Evolutionary conservation across 2,329 filamentous ascomycete genomes (phyloP).

Genomic region (Amesomyces nigricolor): DNA sequence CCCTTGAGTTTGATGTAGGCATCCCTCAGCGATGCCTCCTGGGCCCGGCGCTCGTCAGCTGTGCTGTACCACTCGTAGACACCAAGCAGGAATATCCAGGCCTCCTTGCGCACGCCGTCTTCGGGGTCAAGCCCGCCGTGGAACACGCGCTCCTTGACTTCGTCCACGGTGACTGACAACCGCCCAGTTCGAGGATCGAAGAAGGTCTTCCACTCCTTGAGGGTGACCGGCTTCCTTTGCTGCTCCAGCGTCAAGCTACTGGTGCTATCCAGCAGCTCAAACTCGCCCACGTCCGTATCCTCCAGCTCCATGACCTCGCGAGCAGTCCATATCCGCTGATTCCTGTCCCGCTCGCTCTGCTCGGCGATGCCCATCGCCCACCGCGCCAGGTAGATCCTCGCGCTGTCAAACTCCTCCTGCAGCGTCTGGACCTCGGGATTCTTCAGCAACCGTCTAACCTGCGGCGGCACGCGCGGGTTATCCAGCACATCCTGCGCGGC

Average conservation of each 20-base stretch:
- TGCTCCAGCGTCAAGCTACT: conserved; percentile 70
- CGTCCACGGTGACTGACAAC: conserved; percentile 74
- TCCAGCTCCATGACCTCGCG: conserved; percentile 90
- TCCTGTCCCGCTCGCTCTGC: conserved; percentile 83
- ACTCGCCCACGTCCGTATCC: conserved; percentile 90
- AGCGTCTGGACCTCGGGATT: conserved; percentile 93
- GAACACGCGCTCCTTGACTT: conserved; percentile 96
- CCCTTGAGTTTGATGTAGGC: conserved; percentile 93
- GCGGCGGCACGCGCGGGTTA: conserved; percentile 83
- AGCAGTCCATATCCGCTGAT: conserved; percentile 86
- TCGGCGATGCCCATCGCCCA: conserved; percentile 99
- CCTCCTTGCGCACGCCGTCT: conserved; percentile 90
- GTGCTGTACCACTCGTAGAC: conserved; percentile 93
- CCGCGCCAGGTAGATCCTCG: conserved; percentile 84
- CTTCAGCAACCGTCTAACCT: conserved; percentile 74
- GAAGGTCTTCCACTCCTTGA: conserved; percentile 86
- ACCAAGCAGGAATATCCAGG: conserved; percentile 89
- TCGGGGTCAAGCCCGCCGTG: conserved; percentile 85
- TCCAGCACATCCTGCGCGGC: conserved; percentile 90
- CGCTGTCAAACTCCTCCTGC: conserved; percentile 96
- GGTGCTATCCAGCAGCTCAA: conserved; percentile 83
- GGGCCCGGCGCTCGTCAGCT: conserved; percentile 72
- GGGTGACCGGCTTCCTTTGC: conserved; percentile 66
- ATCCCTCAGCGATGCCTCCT: conserved; percentile 79
- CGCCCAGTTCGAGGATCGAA: conserved; percentile 73